These are phyloP conservation scores for Melocanna baccifera DNA, from an alignment of 176 grass and related monocot genomes.

Conservation along the genomic window DNA sequence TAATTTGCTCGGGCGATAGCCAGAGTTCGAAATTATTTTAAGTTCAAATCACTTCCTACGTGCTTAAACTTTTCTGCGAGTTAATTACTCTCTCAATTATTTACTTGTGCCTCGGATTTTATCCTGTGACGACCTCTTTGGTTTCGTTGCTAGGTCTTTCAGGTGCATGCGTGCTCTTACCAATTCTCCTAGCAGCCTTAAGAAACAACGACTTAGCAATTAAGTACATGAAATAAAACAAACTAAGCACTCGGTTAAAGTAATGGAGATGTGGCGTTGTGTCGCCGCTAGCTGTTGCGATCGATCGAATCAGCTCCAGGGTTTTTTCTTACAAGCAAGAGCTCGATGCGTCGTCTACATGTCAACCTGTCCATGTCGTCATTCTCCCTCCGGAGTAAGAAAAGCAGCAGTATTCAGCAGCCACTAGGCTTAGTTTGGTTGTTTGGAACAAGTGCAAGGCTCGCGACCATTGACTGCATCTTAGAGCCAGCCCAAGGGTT, in stretches of 20 bases:
- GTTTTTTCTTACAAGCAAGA: background rate
- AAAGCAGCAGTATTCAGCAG: background rate
- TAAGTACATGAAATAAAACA: background rate
- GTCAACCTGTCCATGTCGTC: background rate
- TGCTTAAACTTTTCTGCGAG: too few species aligned
- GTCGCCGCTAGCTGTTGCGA: slow-evolving; percentile 12
- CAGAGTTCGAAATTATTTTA: too few species aligned
- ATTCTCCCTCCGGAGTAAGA: background rate
- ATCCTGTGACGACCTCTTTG: too few species aligned
- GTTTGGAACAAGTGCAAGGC: background rate
- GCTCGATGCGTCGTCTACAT: background rate
- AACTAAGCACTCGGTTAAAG: background rate
- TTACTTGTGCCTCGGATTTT: too few species aligned
- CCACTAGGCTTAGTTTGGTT: background rate
- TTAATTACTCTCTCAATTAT: too few species aligned
- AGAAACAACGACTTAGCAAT: background rate
- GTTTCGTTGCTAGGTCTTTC: too few species aligned
- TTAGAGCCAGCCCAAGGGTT: background rate
- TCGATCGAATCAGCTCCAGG: background rate
- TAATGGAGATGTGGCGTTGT: background rate
- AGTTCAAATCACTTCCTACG: too few species aligned
- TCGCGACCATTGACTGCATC: slow-evolving; percentile 15
- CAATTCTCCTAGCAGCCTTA: background rate
- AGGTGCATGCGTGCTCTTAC: too few species aligned
- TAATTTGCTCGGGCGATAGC: too few species aligned